Conservation (phyloP, 176 grass and related monocot genomes). For the Rhynchospora pubera region DNA sequence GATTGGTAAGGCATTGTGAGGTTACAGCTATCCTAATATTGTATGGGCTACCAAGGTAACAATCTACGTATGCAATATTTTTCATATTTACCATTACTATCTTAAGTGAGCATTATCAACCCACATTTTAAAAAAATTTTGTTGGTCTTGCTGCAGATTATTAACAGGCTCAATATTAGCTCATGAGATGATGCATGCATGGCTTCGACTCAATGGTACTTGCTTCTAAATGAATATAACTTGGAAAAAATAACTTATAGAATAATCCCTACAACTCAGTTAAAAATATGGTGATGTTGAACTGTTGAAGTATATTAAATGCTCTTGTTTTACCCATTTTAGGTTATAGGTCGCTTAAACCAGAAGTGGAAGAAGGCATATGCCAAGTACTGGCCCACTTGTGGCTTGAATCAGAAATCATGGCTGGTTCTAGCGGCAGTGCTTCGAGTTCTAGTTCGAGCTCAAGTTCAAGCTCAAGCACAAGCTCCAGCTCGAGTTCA, state of each 20-base stretch:
- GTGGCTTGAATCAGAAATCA: conserved; percentile 86
- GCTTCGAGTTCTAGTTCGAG: not conserved
- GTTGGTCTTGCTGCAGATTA: conserved; percentile 50
- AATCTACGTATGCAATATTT: not conserved
- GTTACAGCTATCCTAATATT: conserved; percentile 91
- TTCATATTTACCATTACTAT: not conserved
- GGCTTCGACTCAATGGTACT: conserved; percentile 85
- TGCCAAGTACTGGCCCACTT: conserved; percentile 81
- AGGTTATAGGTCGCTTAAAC: conserved; percentile 55
- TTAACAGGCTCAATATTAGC: conserved; percentile 91
- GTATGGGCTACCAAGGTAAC: conserved; percentile 74
- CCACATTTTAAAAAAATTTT: not conserved
- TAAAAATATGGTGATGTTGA: not conserved
- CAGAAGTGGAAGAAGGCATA: conserved; percentile 76
- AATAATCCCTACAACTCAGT: not conserved
- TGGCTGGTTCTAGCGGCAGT: conserved; percentile 31
- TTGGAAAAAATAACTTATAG: not conserved
- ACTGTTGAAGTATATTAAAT: not conserved
- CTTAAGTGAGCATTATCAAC: not conserved
- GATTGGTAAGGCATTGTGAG: conserved; percentile 55
- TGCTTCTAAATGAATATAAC: not conserved
- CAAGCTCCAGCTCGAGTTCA: conserved; percentile 33
- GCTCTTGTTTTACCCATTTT: not conserved
- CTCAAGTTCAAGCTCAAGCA: conserved; percentile 27
- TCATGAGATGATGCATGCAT: conserved; percentile 99